A percentile compares a stretch with the other conserved stretches of the same genome.
These are phyloP conservation scores for Aulographum hederae DNA, from an alignment of 2,329 filamentous ascomycete species.

Conservation along the genomic window DNA sequence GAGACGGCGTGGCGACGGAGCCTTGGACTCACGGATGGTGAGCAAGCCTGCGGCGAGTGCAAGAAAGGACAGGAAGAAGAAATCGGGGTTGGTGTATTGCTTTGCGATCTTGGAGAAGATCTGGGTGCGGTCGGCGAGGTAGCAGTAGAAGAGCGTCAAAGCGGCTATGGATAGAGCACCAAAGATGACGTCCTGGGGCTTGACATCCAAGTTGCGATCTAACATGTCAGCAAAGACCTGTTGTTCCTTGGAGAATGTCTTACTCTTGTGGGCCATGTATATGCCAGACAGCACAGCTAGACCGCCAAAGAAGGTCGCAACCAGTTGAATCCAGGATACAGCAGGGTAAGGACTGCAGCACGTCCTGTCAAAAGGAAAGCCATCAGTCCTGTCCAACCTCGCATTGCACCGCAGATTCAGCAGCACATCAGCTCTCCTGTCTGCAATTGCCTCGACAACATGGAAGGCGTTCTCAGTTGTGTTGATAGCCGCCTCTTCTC, in stretches of 20 bases:
- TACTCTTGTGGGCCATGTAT: not conserved
- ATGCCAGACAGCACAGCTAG: not conserved
- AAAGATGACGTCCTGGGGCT: conserved; percentile 5
- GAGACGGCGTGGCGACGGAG: not conserved
- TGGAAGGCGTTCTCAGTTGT: conserved; percentile 24
- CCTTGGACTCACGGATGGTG: not conserved
- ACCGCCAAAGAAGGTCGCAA: not conserved
- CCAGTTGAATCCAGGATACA: conserved; percentile 2
- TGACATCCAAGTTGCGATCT: not conserved
- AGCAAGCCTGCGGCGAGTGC: conserved; percentile 1
- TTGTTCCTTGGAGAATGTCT: not conserved
- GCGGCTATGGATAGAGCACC: conserved; percentile 5
- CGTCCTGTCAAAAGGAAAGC: conserved; percentile 28
- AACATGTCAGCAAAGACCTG: not conserved
- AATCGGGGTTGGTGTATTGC: conserved; percentile 1
- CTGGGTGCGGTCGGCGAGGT: conserved; percentile 32
- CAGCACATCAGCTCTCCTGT: conserved; percentile 31
- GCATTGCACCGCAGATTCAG: conserved; percentile 38
- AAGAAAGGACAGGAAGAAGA: conserved; percentile 1
- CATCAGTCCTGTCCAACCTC: conserved; percentile 16
- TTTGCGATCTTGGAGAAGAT: conserved; percentile 4
- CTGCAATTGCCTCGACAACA: conserved; percentile 26
- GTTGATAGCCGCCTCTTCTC: conserved; percentile 1
- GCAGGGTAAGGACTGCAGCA: conserved; percentile 30
- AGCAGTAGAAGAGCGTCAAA: conserved; percentile 25